Evolutionary conservation across 306 rosid genomes (phyloP).

Genomic region (Oxytropis ochrocephala): DNA sequence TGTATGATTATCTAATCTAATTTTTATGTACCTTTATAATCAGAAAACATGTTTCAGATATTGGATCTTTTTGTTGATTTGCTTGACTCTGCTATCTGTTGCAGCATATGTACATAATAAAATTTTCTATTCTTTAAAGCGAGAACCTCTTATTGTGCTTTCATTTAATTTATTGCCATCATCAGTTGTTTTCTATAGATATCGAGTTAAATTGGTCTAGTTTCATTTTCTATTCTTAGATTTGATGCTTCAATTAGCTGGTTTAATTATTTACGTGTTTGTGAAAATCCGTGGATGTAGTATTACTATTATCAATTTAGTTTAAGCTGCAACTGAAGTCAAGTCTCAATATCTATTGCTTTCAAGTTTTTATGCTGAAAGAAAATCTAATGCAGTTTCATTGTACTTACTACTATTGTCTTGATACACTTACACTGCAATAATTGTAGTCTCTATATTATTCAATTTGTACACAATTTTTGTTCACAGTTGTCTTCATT

Average conservation of each 20-base stretch:
- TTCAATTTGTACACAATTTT: neutral
- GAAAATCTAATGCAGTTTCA: neutral
- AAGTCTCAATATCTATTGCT: neutral
- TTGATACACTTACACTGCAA: neutral
- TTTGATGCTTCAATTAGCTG: neutral
- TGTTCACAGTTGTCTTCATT: neutral
- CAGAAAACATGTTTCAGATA: neutral
- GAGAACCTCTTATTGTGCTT: neutral
- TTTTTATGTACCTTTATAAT: neutral
- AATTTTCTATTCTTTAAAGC: neutral
- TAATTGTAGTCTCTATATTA: neutral
- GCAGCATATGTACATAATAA: neutral
- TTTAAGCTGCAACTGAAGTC: neutral
- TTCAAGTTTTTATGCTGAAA: neutral
- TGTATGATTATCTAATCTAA: neutral
- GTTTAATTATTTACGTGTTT: neutral
- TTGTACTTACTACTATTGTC: neutral
- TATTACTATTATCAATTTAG: neutral
- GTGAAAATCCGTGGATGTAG: neutral
- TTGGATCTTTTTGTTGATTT: neutral
- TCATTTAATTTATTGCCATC: constrained; percentile 5
- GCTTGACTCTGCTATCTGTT: constrained; percentile 4
- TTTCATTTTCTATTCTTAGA: neutral
- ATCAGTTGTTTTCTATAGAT: neutral
- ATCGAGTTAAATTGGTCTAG: neutral